Percentiles rank a stretch among this genome's conserved stretches.
phyloP scores from a whole-genome alignment of 371 early-diverging fungal species.

The Coemansia sp. region DNA sequence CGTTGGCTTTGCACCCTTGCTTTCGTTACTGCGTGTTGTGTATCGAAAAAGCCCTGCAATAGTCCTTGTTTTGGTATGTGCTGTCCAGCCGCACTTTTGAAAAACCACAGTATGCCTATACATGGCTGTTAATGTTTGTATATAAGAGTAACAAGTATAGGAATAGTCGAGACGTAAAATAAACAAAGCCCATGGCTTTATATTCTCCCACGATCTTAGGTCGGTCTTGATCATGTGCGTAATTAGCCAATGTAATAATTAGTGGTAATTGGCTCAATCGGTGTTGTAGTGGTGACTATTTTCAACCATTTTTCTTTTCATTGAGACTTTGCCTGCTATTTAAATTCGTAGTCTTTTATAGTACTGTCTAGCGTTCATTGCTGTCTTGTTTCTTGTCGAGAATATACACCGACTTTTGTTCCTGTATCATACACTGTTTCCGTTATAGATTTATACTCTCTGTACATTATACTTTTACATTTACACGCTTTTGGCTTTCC shows the following conservation, averaged over 20 bases:
- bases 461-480: constrained; percentile 4
- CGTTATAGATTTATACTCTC: not conserved
- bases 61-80: not conserved
- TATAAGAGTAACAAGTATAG: not conserved
- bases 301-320: not conserved
- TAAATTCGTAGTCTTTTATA: not conserved
- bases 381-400: not conserved
- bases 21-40: not conserved
- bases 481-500: not conserved
- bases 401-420: not conserved
- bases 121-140: not conserved
- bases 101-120: not conserved
- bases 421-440: constrained; percentile 2
- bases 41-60: not conserved
- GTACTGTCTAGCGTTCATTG: not conserved
- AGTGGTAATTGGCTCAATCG: no score
- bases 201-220: not conserved
- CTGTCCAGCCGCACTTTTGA: not conserved
- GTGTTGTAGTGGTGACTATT: not conserved
- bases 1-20: not conserved
- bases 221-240: not conserved
- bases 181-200: not conserved
- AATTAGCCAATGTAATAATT: not conserved
- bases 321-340: not conserved
- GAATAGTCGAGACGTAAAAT: not conserved